Base-by-base conservation (phyloP, 1,139 yeast species). In the Magnusiomyces paraingens region DNA sequence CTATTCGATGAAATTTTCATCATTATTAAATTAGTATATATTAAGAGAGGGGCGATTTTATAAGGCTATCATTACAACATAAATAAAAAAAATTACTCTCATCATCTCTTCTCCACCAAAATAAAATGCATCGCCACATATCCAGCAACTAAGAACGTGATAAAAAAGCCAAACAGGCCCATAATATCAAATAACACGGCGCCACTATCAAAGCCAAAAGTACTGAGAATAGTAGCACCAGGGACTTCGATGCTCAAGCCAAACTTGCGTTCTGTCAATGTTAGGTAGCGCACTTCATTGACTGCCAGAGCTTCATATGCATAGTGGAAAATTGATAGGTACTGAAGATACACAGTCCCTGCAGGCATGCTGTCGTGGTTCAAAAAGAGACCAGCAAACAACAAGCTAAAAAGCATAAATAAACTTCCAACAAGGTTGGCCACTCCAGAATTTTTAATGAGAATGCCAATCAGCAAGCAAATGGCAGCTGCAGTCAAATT, bases 241-340 rank as follows among this genome's bases (percentile, higher is more conserved):
- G 99, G 99, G n/a, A 93, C 95, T 69, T 90, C 96, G 61, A 93
- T 93, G 51, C 93, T 86, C 46, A 93, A 77, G 0, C 99, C 99
- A 65, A 84, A 93, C 70, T 93, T 93, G 67, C 83, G 84, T 66
- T 93, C 99, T 59, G 82, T 83, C 63, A 93, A 76, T 12, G 89
- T 83, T 65, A 93, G 76, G 51, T 88, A 88, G 65, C 84, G 86
- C n/a, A 93, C 98, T 68, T 93, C 99, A 67, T 93, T 93, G 53
- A 93, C 91, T 1, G 91, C 79, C 60, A 93, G 74, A 0, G 97
- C 88, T 67, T 93, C 99, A 66, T 91, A 93, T 0, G 96, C 97
- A 66, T 90, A 93, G 69, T 93, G 98, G 78, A 91, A 93, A 52
- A 93, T 81, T 0, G 97, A 89, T 40, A 90, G 68, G 74, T 86